Conservation (phyloP, 805 yeast species). For the Yarrowia keelungensis region DNA sequence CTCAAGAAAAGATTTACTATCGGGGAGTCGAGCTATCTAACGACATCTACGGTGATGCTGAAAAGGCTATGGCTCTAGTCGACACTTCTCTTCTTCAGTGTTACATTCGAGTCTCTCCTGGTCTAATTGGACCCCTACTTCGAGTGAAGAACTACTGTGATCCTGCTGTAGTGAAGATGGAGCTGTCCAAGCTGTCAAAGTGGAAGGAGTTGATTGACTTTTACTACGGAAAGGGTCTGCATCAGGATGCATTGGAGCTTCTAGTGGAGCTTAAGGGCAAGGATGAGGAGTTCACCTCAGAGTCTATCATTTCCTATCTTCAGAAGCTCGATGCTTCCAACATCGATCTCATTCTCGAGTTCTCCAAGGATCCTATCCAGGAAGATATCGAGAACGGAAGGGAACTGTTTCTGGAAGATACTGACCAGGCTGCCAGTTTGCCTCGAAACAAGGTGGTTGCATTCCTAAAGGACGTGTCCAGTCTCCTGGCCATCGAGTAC, state of each 20-base stretch:
- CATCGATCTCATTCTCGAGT: constrained; percentile 66
- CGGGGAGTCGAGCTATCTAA: constrained; percentile 45
- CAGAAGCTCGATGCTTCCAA: constrained; percentile 42
- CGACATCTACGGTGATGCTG: constrained; percentile 48
- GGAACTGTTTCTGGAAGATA: constrained; percentile 69
- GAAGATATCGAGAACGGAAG: constrained; percentile 52
- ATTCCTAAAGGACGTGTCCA: constrained; percentile 52
- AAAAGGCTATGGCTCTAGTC: constrained; percentile 55
- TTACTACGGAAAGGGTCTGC: constrained; percentile 67
- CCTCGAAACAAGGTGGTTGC: constrained; percentile 62
- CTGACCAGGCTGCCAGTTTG: constrained; percentile 64
- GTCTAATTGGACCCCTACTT: constrained; percentile 81
- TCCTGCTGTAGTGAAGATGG: constrained; percentile 62
- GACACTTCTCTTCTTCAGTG: constrained; percentile 83
- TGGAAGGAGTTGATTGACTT: constrained; percentile 79
- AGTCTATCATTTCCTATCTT: constrained; percentile 42
- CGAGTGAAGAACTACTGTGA: constrained; percentile 79
- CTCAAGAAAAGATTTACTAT: constrained; percentile 41
- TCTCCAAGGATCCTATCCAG: constrained; percentile 60
- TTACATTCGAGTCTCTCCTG: constrained; percentile 70
- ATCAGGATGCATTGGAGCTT: constrained; percentile 70
- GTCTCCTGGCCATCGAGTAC: constrained; percentile 55
- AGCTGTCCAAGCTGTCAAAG: constrained; percentile 56
- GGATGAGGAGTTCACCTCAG: neutral
- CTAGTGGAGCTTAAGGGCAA: constrained; percentile 47